phyloP scores from a whole-genome alignment of 805 yeast species.

The Candida chilensis region DNA sequence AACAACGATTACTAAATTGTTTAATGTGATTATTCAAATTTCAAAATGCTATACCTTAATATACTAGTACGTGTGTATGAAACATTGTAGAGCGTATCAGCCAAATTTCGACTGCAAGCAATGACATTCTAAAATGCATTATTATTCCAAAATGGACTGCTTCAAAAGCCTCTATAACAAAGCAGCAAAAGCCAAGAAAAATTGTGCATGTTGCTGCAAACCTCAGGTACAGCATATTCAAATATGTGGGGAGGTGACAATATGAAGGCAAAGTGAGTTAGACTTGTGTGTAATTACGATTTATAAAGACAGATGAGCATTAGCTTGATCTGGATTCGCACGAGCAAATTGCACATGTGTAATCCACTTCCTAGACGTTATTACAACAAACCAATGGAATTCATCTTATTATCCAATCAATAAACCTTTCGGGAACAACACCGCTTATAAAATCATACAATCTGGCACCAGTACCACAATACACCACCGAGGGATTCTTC shows the following conservation, averaged over 20 bases:
- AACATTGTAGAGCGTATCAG: not conserved
- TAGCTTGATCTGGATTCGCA: not conserved
- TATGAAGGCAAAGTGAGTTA: not conserved
- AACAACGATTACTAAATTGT: not conserved
- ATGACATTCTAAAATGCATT: not conserved
- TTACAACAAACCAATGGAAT: slow-evolving; percentile 1
- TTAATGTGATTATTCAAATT: not conserved
- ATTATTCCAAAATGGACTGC: not conserved
- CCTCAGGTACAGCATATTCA: no score
- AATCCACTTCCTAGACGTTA: not conserved
- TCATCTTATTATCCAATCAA: not conserved
- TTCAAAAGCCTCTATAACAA: not conserved
- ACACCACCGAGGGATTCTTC: slow-evolving; percentile 18
- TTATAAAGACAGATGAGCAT: not conserved
- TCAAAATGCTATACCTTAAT: not conserved
- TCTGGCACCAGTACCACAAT: slow-evolving; percentile 33
- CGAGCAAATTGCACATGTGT: not conserved
- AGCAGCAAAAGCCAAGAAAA: no score
- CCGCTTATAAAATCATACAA: slow-evolving; percentile 22
- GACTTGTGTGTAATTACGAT: not conserved
- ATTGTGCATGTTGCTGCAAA: no score
- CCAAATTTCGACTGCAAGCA: not conserved
- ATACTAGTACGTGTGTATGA: not conserved
- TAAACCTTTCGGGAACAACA: slow-evolving; percentile 15
- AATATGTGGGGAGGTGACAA: no score